A percentile compares a stretch with the other conserved stretches of the same genome.
These are phyloP conservation scores for Hibiscus tridactylites DNA, from an alignment of 345 rosid genomes.

Conservation along the genomic window DNA sequence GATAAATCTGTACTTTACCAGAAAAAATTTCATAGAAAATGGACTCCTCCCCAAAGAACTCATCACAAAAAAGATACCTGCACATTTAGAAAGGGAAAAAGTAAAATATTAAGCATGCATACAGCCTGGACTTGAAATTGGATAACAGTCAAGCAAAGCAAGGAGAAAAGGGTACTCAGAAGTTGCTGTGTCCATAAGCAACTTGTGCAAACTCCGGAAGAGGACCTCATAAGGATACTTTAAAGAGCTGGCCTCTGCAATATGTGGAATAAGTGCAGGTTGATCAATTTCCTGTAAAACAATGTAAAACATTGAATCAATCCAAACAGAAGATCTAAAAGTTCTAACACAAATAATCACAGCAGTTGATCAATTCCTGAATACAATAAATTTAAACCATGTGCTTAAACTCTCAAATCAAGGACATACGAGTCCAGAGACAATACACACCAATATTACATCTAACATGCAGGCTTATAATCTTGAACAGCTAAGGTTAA, in stretches of 20 bases:
- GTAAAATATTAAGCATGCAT: background rate
- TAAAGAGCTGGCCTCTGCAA: slow-evolving; percentile 90
- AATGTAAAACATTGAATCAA: slow-evolving; percentile 7
- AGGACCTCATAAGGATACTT: slow-evolving; percentile 97
- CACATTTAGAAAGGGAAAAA: slow-evolving; percentile 10
- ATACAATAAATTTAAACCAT: slow-evolving; percentile 10
- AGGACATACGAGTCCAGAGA: background rate
- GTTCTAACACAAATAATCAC: background rate
- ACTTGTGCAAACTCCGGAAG: slow-evolving; percentile 90
- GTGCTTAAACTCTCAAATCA: slow-evolving; percentile 2
- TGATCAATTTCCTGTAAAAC: slow-evolving; percentile 85
- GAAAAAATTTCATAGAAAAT: slow-evolving; percentile 80
- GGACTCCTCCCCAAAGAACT: slow-evolving; percentile 93
- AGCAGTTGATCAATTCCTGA: slow-evolving; percentile 72
- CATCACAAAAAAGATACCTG: slow-evolving; percentile 94
- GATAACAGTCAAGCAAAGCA: background rate
- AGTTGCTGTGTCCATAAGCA: slow-evolving; percentile 98
- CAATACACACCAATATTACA: background rate
- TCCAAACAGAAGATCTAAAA: background rate
- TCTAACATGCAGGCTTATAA: background rate
- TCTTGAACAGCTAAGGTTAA: background rate
- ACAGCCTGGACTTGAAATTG: slow-evolving; percentile 4
- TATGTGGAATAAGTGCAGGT: slow-evolving; percentile 96
- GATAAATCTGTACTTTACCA: slow-evolving; percentile 34
- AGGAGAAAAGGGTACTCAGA: slow-evolving; percentile 64